Base-by-base conservation (phyloP, 257 asterid genomes). In the Plantago major region DNA sequence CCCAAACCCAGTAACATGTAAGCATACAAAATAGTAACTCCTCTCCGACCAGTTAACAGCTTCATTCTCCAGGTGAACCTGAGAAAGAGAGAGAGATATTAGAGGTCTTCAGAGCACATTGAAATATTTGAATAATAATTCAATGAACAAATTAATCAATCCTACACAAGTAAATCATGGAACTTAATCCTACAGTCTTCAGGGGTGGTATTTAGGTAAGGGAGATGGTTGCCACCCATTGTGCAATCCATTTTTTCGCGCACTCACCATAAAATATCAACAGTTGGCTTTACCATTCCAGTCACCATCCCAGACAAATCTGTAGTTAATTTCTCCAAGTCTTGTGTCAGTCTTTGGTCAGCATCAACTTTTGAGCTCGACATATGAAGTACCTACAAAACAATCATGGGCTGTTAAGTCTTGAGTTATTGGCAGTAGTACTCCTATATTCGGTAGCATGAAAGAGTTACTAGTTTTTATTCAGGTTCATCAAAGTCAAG, bases 31-130 rank as follows among this genome's bases (percentile, higher is more conserved):
- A 93, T 79, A 70, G 87, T 74, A 57, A 93, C 95, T 67, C 99
- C 99, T 71, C 99, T 82, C 74, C 71, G 82, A 55, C 99, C 99
- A 76, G 99, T 93, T 71, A 93, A 79, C 52, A 82, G 76, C 85
- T 84, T 89, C 99, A 93, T 93, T 83, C 99, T 93, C 97, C 97
- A 93, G 66, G 97, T 93, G 83, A 93, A 93, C 99, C 99, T 93
- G 83, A 73, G 75, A 70, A 69, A 6, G 15, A 74, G 68, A 68
- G 42, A 64, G 68, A 68, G 42, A 64, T 65, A 70, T n/a, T 17
- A 65, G 42, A 47, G 19, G 64, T 47, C 69, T 63, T 54, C 40
- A 46, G 10, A 43, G 54, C 16, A 45, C 61, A 65, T 57, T 54
- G 37, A 46, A 22, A 22, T 22, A 22, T 22, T 22, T 22, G 26